A percentile compares a stretch with the other conserved stretches of the same genome.
Evolutionary conservation across 108 stramenopile species (phyloP).

Genomic region (Discostella stelligeroides): DNA sequence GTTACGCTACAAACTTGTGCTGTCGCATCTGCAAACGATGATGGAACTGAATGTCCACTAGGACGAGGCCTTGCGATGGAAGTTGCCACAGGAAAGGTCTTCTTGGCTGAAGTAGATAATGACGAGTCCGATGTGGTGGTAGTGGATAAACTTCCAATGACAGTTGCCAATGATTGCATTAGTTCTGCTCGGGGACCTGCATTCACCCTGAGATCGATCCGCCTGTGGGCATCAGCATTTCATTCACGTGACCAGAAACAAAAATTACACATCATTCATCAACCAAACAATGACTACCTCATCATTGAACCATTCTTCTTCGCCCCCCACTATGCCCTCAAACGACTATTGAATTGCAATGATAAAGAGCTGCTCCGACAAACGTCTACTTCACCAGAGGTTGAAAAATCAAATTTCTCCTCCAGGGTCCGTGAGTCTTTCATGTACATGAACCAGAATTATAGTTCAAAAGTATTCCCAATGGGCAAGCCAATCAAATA

Average conservation of each 20-base stretch:
- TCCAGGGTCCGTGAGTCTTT: constrained; percentile 49
- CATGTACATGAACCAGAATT: constrained; percentile 27
- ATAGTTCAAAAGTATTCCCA: constrained; percentile 26
- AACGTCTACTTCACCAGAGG: constrained; percentile 77
- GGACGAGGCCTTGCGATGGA: constrained; percentile 77
- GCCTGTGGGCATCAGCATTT: constrained; percentile 61
- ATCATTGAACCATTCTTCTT: constrained; percentile 61
- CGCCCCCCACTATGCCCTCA: constrained; percentile 40
- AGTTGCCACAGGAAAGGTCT: constrained; percentile 56
- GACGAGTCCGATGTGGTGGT: constrained; percentile 8
- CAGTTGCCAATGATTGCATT: not conserved
- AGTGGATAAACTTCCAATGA: not conserved
- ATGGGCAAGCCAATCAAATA: constrained; percentile 20
- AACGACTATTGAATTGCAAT: constrained; percentile 54
- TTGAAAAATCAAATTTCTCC: constrained; percentile 76
- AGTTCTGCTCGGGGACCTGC: constrained; percentile 55
- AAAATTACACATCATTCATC: constrained; percentile 52
- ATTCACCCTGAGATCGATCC: constrained; percentile 51
- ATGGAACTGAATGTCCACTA: constrained; percentile 57
- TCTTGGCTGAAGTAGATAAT: constrained; percentile 57
- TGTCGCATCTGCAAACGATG: constrained; percentile 60
- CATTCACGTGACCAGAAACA: constrained; percentile 5
- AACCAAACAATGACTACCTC: constrained; percentile 32
- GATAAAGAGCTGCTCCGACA: constrained; percentile 58
- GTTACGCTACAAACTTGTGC: constrained; percentile 74